A percentile compares a stretch with the other conserved stretches of the same genome.
phyloP scores from a whole-genome alignment of 306 rosid genomes.

The Pachyrhizus erosus region DNA sequence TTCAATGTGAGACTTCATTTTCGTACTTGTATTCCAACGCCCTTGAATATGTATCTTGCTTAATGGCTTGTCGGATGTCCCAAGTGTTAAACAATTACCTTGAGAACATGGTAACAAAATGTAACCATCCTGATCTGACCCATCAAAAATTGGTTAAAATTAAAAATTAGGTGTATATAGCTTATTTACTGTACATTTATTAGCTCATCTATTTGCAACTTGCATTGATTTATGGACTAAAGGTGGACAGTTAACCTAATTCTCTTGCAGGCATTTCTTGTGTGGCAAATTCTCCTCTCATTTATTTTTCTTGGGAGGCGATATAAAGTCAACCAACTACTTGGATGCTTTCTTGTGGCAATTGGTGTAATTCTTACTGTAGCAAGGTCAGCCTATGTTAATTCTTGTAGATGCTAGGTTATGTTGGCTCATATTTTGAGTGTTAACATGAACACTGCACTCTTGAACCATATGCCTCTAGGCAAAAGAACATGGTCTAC shows the following conservation, averaged over 20 bases:
- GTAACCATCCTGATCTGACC: constrained; percentile 4
- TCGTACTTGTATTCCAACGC: too few species aligned
- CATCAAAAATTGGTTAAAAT: constrained; percentile 19
- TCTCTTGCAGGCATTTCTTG: constrained; percentile 85
- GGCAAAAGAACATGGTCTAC: constrained; percentile 6
- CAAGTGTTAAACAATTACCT: constrained; percentile 16
- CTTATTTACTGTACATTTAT: constrained; percentile 13
- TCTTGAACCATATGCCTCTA: neutral
- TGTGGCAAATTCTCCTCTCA: constrained; percentile 94
- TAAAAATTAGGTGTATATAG: neutral
- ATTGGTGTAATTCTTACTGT: constrained; percentile 80
- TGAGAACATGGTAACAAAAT: constrained; percentile 19
- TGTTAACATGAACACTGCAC: constrained; percentile 23
- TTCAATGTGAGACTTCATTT: too few species aligned
- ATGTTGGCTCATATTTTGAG: neutral
- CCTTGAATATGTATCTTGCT: constrained; percentile 1
- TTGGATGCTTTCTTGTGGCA: constrained; percentile 92
- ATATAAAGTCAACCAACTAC: constrained; percentile 79
- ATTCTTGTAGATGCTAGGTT: constrained; percentile 23
- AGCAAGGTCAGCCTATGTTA: constrained; percentile 67
- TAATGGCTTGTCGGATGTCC: constrained; percentile 21
- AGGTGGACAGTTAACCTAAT: constrained; percentile 35
- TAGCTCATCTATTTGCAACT: constrained; percentile 15
- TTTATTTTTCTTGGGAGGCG: constrained; percentile 71
- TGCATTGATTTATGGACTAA: constrained; percentile 22